Percentiles rank a stretch among this genome's conserved stretches.
Conservation (phyloP, 1,139 yeast species). For the Blastobotrys illinoisensis region DNA sequence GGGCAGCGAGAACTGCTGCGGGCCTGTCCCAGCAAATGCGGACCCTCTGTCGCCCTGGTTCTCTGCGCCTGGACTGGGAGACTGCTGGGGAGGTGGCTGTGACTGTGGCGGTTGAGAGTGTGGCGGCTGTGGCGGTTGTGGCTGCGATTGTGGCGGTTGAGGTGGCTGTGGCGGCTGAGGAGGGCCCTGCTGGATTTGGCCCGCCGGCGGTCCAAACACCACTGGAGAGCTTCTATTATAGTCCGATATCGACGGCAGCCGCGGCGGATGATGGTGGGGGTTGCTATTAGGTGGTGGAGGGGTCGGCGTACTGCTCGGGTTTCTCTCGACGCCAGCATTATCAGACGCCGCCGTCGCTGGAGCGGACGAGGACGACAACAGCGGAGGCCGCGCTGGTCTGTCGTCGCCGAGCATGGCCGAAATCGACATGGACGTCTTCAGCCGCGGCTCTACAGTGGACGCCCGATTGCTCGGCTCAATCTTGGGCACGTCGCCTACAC, state of each 20-base stretch:
- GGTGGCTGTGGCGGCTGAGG: too few relatives aligned
- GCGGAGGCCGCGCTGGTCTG: neutral
- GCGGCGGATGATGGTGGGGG: neutral
- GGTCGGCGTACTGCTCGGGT: neutral
- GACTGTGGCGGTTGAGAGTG: neutral
- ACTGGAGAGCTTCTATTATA: too few relatives aligned
- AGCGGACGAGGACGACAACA: too few relatives aligned
- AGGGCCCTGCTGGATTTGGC: too few relatives aligned
- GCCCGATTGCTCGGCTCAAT: neutral
- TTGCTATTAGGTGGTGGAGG: neutral
- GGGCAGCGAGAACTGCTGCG: slow-evolving; percentile 18
- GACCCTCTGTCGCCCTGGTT: slow-evolving; percentile 4
- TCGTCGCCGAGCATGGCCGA: slow-evolving; percentile 9
- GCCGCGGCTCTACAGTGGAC: too few relatives aligned
- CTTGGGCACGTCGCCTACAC: neutral
- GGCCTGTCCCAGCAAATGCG: slow-evolving; percentile 3
- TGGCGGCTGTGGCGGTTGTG: neutral
- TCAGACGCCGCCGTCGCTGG: too few relatives aligned
- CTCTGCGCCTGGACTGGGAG: too few relatives aligned
- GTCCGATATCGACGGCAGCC: slow-evolving; percentile 1
- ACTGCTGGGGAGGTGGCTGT: neutral
- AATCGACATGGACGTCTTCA: slow-evolving; percentile 11
- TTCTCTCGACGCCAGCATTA: neutral
- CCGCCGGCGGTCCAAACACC: too few relatives aligned
- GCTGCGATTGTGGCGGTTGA: too few relatives aligned